A percentile compares a stretch with the other conserved stretches of the same genome.
phyloP scores from a whole-genome alignment of 2,329 filamentous ascomycete species.

The Alternaria sp. region DNA sequence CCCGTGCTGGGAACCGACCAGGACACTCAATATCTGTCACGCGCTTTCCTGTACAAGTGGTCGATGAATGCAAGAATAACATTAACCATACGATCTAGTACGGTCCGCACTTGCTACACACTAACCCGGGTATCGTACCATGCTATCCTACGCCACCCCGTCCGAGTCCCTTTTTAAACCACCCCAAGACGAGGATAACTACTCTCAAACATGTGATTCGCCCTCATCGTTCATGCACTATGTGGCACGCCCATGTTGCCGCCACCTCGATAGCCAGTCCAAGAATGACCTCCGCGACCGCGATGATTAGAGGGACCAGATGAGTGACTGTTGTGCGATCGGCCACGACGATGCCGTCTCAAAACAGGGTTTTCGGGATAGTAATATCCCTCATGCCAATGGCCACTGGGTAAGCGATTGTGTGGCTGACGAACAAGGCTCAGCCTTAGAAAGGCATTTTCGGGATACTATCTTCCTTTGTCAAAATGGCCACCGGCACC shows the following conservation, averaged over 20 bases:
- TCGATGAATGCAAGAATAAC: neutral
- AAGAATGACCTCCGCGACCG: neutral
- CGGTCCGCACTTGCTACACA: neutral
- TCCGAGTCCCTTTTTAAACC: neutral
- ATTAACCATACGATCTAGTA: neutral
- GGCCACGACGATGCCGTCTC: neutral
- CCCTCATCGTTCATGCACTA: neutral
- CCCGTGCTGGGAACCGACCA: neutral
- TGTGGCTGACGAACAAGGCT: neutral
- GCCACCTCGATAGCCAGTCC: neutral
- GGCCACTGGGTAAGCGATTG: neutral
- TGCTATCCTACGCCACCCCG: neutral
- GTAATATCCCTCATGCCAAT: neutral
- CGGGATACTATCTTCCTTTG: neutral
- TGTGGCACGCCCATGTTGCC: neutral
- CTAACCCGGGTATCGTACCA: constrained; percentile 1
- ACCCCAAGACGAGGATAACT: neutral
- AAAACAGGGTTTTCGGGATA: neutral
- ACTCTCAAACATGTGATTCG: neutral
- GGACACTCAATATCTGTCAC: neutral
- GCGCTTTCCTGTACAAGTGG: neutral
- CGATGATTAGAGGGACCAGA: neutral
- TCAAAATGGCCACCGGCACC: neutral
- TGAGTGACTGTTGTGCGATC: neutral
- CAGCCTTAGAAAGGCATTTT: neutral